These are phyloP conservation scores for Amanita molliuscula DNA, from an alignment of 768 basidiomycete genomes.

Conservation along the genomic window DNA sequence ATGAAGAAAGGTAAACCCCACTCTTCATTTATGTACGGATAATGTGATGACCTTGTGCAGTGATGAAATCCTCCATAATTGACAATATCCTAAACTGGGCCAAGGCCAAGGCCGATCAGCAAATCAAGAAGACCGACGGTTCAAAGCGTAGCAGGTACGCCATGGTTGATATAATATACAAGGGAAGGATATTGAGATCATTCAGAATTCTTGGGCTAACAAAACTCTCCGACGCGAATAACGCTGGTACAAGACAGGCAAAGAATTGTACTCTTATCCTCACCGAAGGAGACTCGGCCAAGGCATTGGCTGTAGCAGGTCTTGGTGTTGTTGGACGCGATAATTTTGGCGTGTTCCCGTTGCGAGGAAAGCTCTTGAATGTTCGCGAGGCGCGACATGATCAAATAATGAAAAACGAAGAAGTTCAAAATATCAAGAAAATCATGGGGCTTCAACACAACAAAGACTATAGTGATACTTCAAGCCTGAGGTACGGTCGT, in stretches of 20 bases:
- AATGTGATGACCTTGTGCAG: conserved; percentile 26
- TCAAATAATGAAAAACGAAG: conserved; percentile 96
- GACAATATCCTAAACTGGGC: conserved; percentile 94
- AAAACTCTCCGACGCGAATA: conserved; percentile 95
- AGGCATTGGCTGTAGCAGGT: conserved; percentile 90
- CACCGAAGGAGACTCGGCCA: conserved; percentile 99
- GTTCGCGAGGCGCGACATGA: conserved; percentile 95
- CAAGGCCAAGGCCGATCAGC: conserved; percentile 92
- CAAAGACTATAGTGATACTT: conserved; percentile 67
- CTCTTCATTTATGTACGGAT: not conserved
- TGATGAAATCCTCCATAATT: conserved; percentile 80
- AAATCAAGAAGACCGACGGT: conserved; percentile 94
- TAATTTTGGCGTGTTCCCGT: conserved; percentile 94
- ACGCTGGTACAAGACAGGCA: conserved; percentile 79
- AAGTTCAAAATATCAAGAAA: conserved; percentile 95
- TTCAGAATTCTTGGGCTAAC: conserved; percentile 78
- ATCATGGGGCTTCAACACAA: conserved; percentile 95
- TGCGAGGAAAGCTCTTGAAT: conserved; percentile 94
- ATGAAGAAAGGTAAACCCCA: conserved; percentile 76
- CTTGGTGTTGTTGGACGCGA: conserved; percentile 93
- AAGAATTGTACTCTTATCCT: conserved; percentile 88
- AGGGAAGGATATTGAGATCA: not conserved
- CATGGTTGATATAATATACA: not conserved
- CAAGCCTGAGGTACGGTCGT: conserved; percentile 79
- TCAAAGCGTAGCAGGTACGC: conserved; percentile 70